Percentiles rank a stretch among this genome's conserved stretches.
Conservation (phyloP, 1,139 yeast genomes). For the Suhomyces kunorum region DNA sequence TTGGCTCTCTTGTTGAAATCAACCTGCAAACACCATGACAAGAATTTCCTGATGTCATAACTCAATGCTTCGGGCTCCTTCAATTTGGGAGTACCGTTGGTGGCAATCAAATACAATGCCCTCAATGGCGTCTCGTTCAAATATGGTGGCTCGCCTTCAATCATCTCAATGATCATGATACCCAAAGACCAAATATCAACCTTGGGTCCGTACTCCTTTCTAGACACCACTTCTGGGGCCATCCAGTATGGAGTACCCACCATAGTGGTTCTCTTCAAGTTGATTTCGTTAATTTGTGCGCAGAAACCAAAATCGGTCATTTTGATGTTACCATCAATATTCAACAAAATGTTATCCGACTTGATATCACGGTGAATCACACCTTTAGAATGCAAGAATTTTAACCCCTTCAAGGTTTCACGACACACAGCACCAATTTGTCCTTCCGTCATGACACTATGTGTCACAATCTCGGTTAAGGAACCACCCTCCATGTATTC, state of each 20-base stretch:
- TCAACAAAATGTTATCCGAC: conserved; percentile 84
- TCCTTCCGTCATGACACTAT: conserved; percentile 94
- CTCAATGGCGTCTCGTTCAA: conserved; percentile 90
- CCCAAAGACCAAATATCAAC: conserved; percentile 98
- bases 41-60: conserved; percentile 62
- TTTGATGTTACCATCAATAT: conserved; percentile 84
- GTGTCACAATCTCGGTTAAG: conserved; percentile 91
- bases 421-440: conserved; percentile 96
- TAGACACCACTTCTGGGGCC: conserved; percentile 97
- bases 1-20: conserved; percentile 82
- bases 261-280: conserved; percentile 90
- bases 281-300: conserved; percentile 89
- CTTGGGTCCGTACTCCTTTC: conserved; percentile 95
- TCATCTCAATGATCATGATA: conserved; percentile 97
- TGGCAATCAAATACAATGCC: conserved; percentile 89
- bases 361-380: conserved; percentile 96
- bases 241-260: conserved; percentile 99
- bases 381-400: conserved; percentile 87
- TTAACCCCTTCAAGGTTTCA: conserved; percentile 83
- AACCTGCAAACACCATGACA: conserved; percentile 80
- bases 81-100: conserved; percentile 91
- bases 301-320: conserved; percentile 91
- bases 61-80: conserved; percentile 86
- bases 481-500: conserved; percentile 99
- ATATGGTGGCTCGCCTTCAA: conserved; percentile 98